Evolutionary conservation across 1,284 basidiomycete species (phyloP).

Genomic region (Tremellales sp.): DNA sequence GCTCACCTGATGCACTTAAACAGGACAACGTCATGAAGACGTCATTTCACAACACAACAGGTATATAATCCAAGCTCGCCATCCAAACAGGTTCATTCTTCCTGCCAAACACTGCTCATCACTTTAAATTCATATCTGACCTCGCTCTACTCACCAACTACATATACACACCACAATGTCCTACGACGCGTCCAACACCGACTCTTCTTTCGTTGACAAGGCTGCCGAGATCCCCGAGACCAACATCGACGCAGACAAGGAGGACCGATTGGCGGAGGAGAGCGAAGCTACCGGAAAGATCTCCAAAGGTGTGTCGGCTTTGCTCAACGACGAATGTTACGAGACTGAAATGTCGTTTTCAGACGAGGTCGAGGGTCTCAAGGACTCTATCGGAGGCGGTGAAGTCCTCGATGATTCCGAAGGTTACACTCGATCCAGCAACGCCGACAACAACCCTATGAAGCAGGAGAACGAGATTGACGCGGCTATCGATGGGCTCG

Average conservation of each 20-base stretch:
- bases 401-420: slow-evolving; percentile 36
- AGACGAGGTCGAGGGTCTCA: slow-evolving; percentile 41
- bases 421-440: slow-evolving; percentile 39
- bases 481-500: slow-evolving; percentile 8
- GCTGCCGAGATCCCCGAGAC: slow-evolving; percentile 20
- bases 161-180: slow-evolving; percentile 18
- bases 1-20: too few relatives aligned
- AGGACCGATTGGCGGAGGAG: slow-evolving; percentile 39
- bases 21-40: too few relatives aligned
- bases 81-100: too few relatives aligned
- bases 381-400: slow-evolving; percentile 39
- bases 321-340: too few relatives aligned
- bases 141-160: slow-evolving; percentile 1
- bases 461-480: slow-evolving; percentile 33
- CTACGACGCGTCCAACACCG: slow-evolving; percentile 9
- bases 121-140: too few relatives aligned
- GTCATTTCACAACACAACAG: too few relatives aligned
- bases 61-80: too few relatives aligned
- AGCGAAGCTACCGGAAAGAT: slow-evolving; percentile 34
- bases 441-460: slow-evolving; percentile 26
- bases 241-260: slow-evolving; percentile 56
- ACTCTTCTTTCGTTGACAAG: slow-evolving; percentile 14
- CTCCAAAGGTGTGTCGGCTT: slow-evolving; percentile 25
- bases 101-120: too few relatives aligned
- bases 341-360: slow-evolving; percentile 2